Evolutionary conservation across 306 rosid species (phyloP), one percentile per base, ranked within the genome.

Genomic region (Alnus rubra): DNA sequence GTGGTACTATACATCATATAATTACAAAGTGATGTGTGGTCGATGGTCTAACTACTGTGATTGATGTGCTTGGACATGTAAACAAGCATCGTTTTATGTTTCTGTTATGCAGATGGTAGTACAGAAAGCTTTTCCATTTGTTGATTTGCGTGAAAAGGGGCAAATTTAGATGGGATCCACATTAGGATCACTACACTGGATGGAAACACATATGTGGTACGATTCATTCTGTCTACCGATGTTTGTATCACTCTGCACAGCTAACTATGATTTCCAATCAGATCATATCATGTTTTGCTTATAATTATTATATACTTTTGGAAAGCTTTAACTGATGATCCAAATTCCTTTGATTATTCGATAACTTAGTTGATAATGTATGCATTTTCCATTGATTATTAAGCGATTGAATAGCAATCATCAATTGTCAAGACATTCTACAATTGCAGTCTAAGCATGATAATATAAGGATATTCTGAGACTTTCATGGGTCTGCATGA

Each of bases 161-260:
- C 45, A 69, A 51, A 53, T 63, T 47, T 77, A 60, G 52, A 54
- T 68, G 70, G 33, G 55, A 14, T 71, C 58, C 65, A 28, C 58
- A 7, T 15, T 7, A 64, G 72, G 31, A 79, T 56, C 65, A 37
- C 56, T 39, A 73, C 42, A 31, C 42, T 30, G 59, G 69, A 78
- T 76, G 54, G 45, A 67, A 79, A 69, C 77, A 48, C 31, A 47
- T 23, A 23, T 67, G 72, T 19, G 73, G 86, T 81, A 76, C 83
- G 82, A 70, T 81, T 33, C 47, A 54, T 14, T 80, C 51, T 75
- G 54, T 71, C 80, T 59, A 52, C 74, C 71, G 52, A 49, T 73
- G 49, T 72, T 37, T 48, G 72, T 51, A 18, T 48, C 51, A 8
- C 16, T 8, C 51, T 68, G 31, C 71, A 56, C 58, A 62, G 52